These are phyloP conservation scores for Barnettozyma botsteinii DNA, from an alignment of 805 yeast genomes.

Conservation along the genomic window DNA sequence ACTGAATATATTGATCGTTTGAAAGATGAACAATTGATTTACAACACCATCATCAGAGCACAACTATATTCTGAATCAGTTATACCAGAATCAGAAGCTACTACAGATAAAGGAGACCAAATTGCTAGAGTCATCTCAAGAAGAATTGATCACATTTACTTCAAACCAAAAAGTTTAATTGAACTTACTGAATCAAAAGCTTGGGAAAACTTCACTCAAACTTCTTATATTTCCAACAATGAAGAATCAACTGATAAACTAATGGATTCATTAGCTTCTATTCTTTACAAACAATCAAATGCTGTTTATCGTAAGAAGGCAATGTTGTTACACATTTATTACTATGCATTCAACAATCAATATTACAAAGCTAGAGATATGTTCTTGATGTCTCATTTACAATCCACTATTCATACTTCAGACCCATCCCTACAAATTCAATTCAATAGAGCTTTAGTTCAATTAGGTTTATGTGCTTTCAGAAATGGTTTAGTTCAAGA, in stretches of 20 bases:
- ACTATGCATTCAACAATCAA: constrained; percentile 82
- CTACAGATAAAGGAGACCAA: constrained; percentile 35
- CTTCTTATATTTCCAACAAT: constrained; percentile 26
- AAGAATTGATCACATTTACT: constrained; percentile 89
- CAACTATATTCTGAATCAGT: constrained; percentile 79
- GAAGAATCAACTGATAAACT: constrained; percentile 46
- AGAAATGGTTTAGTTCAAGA: constrained; percentile 81
- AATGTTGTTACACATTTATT: constrained; percentile 78
- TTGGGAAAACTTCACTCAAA: constrained; percentile 49
- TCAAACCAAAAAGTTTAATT: constrained; percentile 78
- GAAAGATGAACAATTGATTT: constrained; percentile 77
- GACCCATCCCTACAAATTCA: constrained; percentile 85
- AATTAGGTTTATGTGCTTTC: constrained; percentile 94
- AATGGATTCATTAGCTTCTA: constrained; percentile 58
- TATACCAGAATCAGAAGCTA: constrained; percentile 35
- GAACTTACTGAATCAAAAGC: constrained; percentile 62
- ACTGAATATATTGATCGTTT: constrained; percentile 88
- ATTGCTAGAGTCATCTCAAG: constrained; percentile 71
- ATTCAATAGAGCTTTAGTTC: constrained; percentile 93
- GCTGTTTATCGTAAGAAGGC: constrained; percentile 75
- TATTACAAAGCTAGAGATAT: constrained; percentile 83
- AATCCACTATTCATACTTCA: constrained; percentile 73
- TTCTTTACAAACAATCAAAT: constrained; percentile 61
- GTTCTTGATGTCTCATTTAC: constrained; percentile 80
- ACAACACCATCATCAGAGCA: constrained; percentile 71